phyloP scores from a whole-genome alignment of 441 rosid species.

The Populus trichocarpa region DNA sequence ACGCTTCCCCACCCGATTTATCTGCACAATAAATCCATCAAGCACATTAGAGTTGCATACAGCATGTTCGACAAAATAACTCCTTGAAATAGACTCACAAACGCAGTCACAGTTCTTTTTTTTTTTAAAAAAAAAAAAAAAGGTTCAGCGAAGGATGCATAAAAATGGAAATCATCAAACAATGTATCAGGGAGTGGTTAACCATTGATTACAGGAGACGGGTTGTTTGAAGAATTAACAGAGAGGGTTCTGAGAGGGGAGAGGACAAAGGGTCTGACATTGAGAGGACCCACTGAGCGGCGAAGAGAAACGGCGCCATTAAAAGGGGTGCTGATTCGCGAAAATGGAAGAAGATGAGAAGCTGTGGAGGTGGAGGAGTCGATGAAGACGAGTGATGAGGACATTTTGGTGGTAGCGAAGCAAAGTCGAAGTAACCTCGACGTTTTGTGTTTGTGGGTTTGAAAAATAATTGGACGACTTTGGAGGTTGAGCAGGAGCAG shows the following conservation, averaged over 20 bases:
- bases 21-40: constrained; percentile 21
- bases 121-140: too few relatives aligned
- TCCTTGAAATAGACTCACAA: too few relatives aligned
- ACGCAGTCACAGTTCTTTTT: too few relatives aligned
- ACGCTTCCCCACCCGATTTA: constrained; percentile 30
- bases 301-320: constrained; percentile 16
- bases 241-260: too few relatives aligned
- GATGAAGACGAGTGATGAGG: constrained; percentile 44
- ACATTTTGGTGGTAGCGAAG: constrained; percentile 14
- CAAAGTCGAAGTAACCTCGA: background rate
- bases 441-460: background rate
- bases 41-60: background rate
- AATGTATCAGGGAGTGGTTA: too few relatives aligned
- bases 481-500: too few relatives aligned
- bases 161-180: too few relatives aligned
- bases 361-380: constrained; percentile 22
- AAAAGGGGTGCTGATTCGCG: too few relatives aligned
- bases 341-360: constrained; percentile 34
- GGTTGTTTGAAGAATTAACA: too few relatives aligned
- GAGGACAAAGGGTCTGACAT: too few relatives aligned
- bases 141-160: too few relatives aligned
- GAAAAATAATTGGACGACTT: background rate
- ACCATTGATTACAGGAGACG: too few relatives aligned
- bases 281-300: background rate
- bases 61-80: constrained; percentile 31